Evolutionary conservation across 805 yeast species (phyloP).

Genomic region (Saturnispora quitensis): DNA sequence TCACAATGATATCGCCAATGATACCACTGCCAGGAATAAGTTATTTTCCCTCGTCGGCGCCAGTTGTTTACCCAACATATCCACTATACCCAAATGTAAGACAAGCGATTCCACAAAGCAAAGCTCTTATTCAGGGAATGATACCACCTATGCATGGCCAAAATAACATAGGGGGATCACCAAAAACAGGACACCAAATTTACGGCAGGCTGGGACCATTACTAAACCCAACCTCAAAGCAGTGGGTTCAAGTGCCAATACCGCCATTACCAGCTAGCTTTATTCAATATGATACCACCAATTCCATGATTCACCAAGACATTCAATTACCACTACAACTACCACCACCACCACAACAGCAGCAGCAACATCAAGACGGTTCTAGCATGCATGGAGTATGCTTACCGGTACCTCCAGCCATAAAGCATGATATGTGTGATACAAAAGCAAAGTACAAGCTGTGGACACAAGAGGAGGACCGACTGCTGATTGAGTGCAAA

Average conservation of each 20-base stretch:
- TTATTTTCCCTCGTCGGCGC: not conserved
- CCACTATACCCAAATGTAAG: not conserved
- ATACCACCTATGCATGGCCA: not conserved
- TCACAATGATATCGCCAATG: not conserved
- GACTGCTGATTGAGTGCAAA: constrained; percentile 6
- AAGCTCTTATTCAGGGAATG: not conserved
- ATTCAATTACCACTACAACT: not conserved
- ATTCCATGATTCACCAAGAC: not conserved
- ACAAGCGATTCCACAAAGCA: not conserved
- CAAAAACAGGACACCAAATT: not conserved
- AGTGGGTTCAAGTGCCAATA: not conserved
- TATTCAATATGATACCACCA: not conserved
- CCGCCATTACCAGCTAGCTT: not conserved
- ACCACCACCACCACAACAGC: not conserved
- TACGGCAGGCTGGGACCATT: not conserved
- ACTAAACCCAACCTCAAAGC: not conserved
- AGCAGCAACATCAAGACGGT: not conserved
- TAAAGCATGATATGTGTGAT: not conserved
- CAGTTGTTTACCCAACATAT: not conserved
- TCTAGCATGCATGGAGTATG: not conserved
- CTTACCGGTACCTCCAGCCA: not conserved
- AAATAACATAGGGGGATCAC: not conserved
- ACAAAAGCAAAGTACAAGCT: constrained; percentile 8
- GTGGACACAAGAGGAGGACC: constrained; percentile 14
- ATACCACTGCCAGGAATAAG: not conserved